A percentile compares a stretch with the other conserved stretches of the same genome.
phyloP scores from a whole-genome alignment of 2,329 filamentous ascomycete species.

The Myriosclerotinia scirpicola region DNA sequence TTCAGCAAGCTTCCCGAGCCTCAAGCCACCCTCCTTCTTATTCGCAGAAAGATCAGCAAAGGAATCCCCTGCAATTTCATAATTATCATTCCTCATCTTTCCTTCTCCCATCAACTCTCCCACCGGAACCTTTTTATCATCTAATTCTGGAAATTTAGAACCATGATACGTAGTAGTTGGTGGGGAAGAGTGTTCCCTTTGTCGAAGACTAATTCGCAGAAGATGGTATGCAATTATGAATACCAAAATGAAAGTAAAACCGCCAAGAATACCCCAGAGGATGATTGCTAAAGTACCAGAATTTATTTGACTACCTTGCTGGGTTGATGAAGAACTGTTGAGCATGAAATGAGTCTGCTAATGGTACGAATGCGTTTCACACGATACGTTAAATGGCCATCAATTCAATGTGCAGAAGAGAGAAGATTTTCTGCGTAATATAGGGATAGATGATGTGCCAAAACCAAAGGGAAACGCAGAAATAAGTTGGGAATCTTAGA shows the following conservation, averaged over 20 bases:
- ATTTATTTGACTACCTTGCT: neutral
- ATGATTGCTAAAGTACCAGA: neutral
- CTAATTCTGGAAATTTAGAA: neutral
- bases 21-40: neutral
- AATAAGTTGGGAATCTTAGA: neutral
- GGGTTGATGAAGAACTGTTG: neutral
- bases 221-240: neutral
- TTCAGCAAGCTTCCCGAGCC: neutral
- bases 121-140: neutral
- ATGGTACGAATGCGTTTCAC: neutral
- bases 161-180: neutral
- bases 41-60: neutral
- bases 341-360: too few relatives aligned
- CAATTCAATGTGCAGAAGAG: too few relatives aligned
- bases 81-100: neutral
- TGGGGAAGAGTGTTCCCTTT: neutral
- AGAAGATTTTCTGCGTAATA: too few relatives aligned
- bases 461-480: neutral
- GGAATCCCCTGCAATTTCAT: neutral
- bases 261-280: neutral
- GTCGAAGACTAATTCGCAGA: neutral
- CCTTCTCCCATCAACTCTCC: too few relatives aligned
- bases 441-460: too few relatives aligned
- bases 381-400: neutral
- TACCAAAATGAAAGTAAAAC: neutral